These are phyloP conservation scores for Mycosarcoma mackinlayi DNA, from an alignment of 1,284 basidiomycete genomes.

Conservation along the genomic window DNA sequence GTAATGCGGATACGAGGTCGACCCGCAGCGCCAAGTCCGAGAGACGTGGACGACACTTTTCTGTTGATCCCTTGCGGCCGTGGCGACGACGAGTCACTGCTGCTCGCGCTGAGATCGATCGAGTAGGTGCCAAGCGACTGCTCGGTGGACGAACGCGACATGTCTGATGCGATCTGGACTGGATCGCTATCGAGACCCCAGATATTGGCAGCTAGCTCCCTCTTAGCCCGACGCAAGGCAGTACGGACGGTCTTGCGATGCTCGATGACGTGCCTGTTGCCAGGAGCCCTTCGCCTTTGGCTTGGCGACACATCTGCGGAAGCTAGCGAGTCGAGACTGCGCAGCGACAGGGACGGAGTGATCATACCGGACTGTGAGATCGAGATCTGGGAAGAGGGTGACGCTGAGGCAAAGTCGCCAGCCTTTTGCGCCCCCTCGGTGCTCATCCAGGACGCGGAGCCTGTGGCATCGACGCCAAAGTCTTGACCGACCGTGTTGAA, in stretches of 20 bases:
- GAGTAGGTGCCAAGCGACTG: conserved; percentile 39
- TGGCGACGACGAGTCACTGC: conserved; percentile 45
- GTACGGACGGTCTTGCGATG: conserved; percentile 49
- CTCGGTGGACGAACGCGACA: conserved; percentile 47
- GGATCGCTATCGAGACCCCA: conserved; percentile 23
- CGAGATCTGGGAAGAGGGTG: background rate
- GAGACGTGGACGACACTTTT: conserved; percentile 27
- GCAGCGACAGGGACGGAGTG: conserved; percentile 32
- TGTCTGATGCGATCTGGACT: background rate
- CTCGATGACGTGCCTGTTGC: conserved; percentile 58
- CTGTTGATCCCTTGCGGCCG: conserved; percentile 9
- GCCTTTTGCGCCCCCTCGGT: background rate
- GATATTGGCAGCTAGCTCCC: conserved; percentile 24
- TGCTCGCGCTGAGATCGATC: conserved; percentile 42
- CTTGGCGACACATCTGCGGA: conserved; percentile 19
- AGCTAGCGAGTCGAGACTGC: conserved; percentile 21
- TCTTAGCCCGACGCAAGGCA: conserved; percentile 44
- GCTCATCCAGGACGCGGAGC: conserved; percentile 1
- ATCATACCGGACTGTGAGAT: conserved; percentile 8
- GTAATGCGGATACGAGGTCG: conserved; percentile 60
- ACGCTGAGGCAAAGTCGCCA: background rate
- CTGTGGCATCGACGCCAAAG: conserved; percentile 2
- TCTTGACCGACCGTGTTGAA: conserved; percentile 52
- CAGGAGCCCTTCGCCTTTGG: conserved; percentile 48
- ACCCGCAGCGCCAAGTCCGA: conserved; percentile 21